These are phyloP conservation scores for Tulasnella sp. DNA, from an alignment of 768 basidiomycete genomes.

Conservation along the genomic window DNA sequence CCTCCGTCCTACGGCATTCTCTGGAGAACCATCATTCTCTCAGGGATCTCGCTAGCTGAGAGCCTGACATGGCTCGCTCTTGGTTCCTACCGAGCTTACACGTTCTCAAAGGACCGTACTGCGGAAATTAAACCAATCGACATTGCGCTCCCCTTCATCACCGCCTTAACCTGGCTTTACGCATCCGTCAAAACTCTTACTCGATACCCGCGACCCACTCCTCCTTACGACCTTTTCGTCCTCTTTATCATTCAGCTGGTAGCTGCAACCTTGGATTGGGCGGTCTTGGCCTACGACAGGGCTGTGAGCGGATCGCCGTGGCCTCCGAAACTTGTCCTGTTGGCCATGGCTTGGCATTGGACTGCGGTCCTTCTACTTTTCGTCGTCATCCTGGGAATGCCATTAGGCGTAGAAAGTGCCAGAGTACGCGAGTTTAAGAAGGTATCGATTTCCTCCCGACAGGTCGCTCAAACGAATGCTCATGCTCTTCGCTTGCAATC, in stretches of 20 bases:
- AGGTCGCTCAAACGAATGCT: background rate
- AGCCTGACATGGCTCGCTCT: conserved; percentile 47
- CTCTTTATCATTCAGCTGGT: conserved; percentile 42
- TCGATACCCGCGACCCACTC: conserved; percentile 39
- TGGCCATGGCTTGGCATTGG: conserved; percentile 32
- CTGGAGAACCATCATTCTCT: conserved; percentile 51
- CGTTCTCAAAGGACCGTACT: conserved; percentile 20
- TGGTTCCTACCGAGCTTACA: conserved; percentile 41
- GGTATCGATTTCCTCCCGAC: conserved; percentile 27
- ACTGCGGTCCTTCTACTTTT: conserved; percentile 34
- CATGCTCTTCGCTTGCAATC: background rate
- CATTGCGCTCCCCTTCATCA: conserved; percentile 27
- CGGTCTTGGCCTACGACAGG: conserved; percentile 43
- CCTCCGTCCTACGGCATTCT: background rate
- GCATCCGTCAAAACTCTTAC: conserved; percentile 36
- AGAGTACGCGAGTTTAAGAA: conserved; percentile 44
- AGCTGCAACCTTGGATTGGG: conserved; percentile 38
- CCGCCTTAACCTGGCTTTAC: conserved; percentile 42
- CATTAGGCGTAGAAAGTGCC: conserved; percentile 49
- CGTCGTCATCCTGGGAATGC: conserved; percentile 45
- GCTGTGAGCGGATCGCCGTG: conserved; percentile 33
- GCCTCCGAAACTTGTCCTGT: conserved; percentile 25
- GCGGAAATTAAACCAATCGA: background rate
- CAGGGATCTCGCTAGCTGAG: conserved; percentile 43
- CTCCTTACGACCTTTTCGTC: conserved; percentile 50